Base-by-base conservation (phyloP, 352 stramenopile genomes). In the Thalassiosira hispida region DNA sequence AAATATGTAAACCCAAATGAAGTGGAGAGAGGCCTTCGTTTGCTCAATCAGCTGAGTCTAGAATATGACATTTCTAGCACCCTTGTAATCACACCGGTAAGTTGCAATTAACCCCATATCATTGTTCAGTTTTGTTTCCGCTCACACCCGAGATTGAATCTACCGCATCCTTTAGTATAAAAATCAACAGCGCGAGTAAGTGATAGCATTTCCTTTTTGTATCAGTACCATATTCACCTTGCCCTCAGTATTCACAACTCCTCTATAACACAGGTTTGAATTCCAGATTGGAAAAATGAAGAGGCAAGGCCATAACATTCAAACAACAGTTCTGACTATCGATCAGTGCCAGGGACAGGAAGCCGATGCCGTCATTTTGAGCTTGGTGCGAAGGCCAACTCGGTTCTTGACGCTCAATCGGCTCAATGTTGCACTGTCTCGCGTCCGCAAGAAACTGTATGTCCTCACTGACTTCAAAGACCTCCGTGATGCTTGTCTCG, bases 1-100 rank as follows among this genome's bases (percentile, higher is more conserved):
- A 81, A 81, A n/a, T 85, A 85, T 66, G 72, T 85, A 23, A 85
- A 85, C 69, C 47, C 72, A 44, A 70, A 76, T 66, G 78, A 85
- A 53, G 33, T 85, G 9, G 22, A 76, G 0, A 35, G 40, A 38
- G 71, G 57, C 16, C 46, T 81, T 12, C 8, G 69, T 29, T 25
- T 81, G 23, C 35, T 85, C 12, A 51, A 59, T 35, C 2, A 61
- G 23, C 55, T 77, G n/a, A 59, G 31, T 42, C n/a, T 49, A 46
- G 66, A 74, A 35, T 40, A 62, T 60, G 49, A 65, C 23, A 69
- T 80, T 59, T 67, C 44, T 22, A 78, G 27, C 29, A 75, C 65
- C 38, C 56, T 85, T 12, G 29, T 85, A 9, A 71, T 82, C n/a
- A 85, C 78, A 66, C 78, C 78, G 35, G 78, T 85, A 79, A 75